Conservation (phyloP, 176 grass and related monocot genomes). For the Phyllostachys edulis region DNA sequence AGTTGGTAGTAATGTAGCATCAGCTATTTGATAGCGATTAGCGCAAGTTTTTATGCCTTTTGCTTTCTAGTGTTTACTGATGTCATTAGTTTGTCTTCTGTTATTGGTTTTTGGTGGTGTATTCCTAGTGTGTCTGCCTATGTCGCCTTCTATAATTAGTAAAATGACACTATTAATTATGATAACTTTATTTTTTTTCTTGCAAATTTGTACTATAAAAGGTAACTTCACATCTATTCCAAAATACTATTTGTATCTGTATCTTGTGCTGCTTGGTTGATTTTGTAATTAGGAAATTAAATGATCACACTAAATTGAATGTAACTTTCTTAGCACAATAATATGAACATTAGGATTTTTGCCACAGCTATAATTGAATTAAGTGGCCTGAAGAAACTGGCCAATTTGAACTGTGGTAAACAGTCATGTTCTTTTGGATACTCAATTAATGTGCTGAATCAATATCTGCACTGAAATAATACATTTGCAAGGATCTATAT, state of each 20-base stretch:
- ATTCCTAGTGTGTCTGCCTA: background rate
- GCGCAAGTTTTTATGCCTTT: background rate
- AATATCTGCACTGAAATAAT: background rate
- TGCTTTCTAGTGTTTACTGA: conserved; percentile 3
- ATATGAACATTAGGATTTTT: background rate
- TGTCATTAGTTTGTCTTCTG: conserved; percentile 18
- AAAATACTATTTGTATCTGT: conserved; percentile 2
- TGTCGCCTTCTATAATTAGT: background rate
- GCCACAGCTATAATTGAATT: background rate
- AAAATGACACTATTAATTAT: conserved; percentile 25
- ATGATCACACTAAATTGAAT: background rate
- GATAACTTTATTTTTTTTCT: background rate
- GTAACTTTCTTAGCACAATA: background rate
- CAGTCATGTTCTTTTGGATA: background rate
- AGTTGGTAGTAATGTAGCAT: conserved; percentile 3
- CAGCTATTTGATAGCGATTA: background rate
- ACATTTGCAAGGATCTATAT: background rate
- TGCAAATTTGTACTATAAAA: background rate
- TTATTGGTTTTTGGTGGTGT: background rate
- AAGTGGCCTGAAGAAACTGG: background rate
- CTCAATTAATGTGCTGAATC: background rate
- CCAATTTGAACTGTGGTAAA: conserved; percentile 1
- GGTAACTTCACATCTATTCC: background rate
- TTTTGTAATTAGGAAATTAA: background rate
- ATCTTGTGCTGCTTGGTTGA: background rate